Evolutionary conservation across 2,329 filamentous ascomycete genomes (phyloP).

Genomic region (Annulohypoxylon truncatum): DNA sequence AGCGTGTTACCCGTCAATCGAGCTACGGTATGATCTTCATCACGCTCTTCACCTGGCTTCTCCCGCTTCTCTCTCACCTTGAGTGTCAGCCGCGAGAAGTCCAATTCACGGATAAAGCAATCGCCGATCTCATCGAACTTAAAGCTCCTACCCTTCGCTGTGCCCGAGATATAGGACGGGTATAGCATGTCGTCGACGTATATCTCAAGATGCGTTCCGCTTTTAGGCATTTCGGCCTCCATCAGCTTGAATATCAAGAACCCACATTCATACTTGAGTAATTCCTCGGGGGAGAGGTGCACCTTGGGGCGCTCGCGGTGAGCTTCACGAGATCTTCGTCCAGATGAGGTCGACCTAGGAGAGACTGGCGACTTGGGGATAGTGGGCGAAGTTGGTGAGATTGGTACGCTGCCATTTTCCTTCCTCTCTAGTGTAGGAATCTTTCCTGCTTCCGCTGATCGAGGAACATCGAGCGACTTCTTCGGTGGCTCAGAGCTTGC

Average conservation of each 20-base stretch:
- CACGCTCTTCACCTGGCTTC: slow-evolving; percentile 71
- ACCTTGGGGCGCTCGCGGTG: slow-evolving; percentile 77
- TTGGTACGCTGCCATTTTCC: slow-evolving; percentile 44
- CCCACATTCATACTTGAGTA: slow-evolving; percentile 88
- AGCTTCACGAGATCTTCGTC: slow-evolving; percentile 62
- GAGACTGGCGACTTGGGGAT: slow-evolving; percentile 58
- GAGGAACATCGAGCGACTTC: slow-evolving; percentile 51
- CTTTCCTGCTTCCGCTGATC: slow-evolving; percentile 57
- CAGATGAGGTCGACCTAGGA: slow-evolving; percentile 45
- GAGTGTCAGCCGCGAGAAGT: slow-evolving; percentile 92
- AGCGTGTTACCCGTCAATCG: slow-evolving; percentile 87
- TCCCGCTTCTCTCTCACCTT: slow-evolving; percentile 85
- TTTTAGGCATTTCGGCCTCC: slow-evolving; percentile 84
- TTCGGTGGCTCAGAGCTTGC: slow-evolving; percentile 43
- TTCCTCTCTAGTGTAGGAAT: slow-evolving; percentile 54
- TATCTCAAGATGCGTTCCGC: slow-evolving; percentile 83
- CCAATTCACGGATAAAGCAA: slow-evolving; percentile 95
- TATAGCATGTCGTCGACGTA: slow-evolving; percentile 96
- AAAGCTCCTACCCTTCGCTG: slow-evolving; percentile 73
- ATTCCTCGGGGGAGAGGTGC: slow-evolving; percentile 80
- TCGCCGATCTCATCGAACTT: slow-evolving; percentile 94
- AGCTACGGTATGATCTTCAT: slow-evolving; percentile 81
- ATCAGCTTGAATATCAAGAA: slow-evolving; percentile 94
- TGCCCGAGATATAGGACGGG: slow-evolving; percentile 85
- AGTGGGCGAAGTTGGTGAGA: slow-evolving; percentile 52